Evolutionary conservation across 108 stramenopile species (phyloP), one percentile per base, ranked within the genome.

Genomic region (Aurantiochytrium sp.): DNA sequence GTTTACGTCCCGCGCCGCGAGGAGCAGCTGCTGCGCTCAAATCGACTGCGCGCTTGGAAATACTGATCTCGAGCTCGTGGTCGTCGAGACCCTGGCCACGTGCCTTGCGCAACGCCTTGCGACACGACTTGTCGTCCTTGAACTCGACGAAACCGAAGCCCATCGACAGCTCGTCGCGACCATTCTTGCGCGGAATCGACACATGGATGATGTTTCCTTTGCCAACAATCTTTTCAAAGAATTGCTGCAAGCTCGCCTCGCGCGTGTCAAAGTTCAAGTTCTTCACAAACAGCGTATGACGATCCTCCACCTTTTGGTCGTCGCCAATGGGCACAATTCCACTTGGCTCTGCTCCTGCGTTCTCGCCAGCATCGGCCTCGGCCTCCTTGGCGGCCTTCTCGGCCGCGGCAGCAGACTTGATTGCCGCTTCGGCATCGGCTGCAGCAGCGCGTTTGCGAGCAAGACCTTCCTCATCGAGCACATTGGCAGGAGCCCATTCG

Each of bases 101-200:
- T 28, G 97, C 71, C 35, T 88, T 89, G 91, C 95, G 93, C 59
- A 98, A 88, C 6, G 98, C 98, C 58, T 94, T 96, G 5, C 90
- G 88, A 47, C 96, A 97, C 21, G 89, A 87, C 28, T 91, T 91
- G 60, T 92, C 90, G 28, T 95, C 95, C n/a, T 88, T 73, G 89
- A 97, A 97, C 91, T 99, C 99, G 58, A 99, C 97, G 92, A 99
- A 99, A 14, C 99, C 98, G 92, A 94, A 99, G 19, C 99, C 99
- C 97, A 98, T 96, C 44, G 97, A 97, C 69, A 96, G 51, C 45
- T 28, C 42, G 96, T 93, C 69, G 94, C 95, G 4, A 92, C 90
- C 90, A 97, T 98, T 88, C 21, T 88, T 57, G 19, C 89, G 87
- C 5, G 98, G 99, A 69, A 99, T 98, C 23, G 73, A 47, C 44